phyloP scores from a whole-genome alignment of 75 land plant genomes.

The Sequoia sempervirens region DNA sequence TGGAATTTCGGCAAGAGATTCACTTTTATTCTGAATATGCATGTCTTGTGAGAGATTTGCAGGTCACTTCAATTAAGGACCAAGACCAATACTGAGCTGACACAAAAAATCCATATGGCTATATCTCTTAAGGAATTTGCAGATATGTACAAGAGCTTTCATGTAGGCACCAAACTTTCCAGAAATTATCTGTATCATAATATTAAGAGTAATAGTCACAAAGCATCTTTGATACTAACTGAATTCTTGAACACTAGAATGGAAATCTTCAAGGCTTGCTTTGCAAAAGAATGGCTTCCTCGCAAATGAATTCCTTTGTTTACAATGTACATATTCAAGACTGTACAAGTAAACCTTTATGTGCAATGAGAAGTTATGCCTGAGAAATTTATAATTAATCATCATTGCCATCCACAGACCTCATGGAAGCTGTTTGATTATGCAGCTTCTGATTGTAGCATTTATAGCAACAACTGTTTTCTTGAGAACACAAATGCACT shows the following conservation, averaged over 20 bases:
- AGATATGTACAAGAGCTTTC: constrained; percentile 51
- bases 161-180: constrained; percentile 47
- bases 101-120: constrained; percentile 42
- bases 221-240: constrained; percentile 54
- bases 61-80: constrained; percentile 87
- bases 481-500: constrained; percentile 22
- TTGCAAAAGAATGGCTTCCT: constrained; percentile 15
- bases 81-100: constrained; percentile 76
- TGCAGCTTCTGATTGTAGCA: constrained; percentile 26
- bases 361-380: not conserved
- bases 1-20: not conserved
- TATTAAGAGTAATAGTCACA: constrained; percentile 52
- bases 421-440: not conserved
- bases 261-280: constrained; percentile 39
- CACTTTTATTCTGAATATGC: not conserved
- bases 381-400: not conserved
- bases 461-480: constrained; percentile 19
- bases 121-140: constrained; percentile 66
- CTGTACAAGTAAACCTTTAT: too few relatives aligned
- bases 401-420: not conserved
- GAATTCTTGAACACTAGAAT: constrained; percentile 40
- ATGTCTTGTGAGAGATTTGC: not conserved
- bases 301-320: constrained; percentile 20
- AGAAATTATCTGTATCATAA: constrained; percentile 55
- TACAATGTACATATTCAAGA: constrained; percentile 20